Evolutionary conservation across 2,329 filamentous ascomycete species (phyloP).

Genomic region (Aspergillus spinulosporus): DNA sequence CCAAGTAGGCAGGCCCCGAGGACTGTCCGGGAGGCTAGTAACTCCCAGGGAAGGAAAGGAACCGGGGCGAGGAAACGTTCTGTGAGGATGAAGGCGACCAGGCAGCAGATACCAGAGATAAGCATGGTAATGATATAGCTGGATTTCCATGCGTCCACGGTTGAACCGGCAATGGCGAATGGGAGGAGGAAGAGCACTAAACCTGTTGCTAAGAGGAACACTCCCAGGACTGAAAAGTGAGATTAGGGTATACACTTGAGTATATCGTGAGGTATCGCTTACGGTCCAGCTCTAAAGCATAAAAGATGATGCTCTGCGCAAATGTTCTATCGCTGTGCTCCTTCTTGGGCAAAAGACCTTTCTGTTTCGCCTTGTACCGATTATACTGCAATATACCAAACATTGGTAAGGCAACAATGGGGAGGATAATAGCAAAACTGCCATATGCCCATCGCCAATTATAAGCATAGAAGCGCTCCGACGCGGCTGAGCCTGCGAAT

Average conservation of each 20-base stretch:
- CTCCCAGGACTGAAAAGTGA: conserved; percentile 51
- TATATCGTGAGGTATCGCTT: conserved; percentile 19
- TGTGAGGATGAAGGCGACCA: conserved; percentile 55
- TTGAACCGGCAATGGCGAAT: conserved; percentile 54
- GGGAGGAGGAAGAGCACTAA: conserved; percentile 66
- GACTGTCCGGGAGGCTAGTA: conserved; percentile 35
- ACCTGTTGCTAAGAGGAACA: conserved; percentile 61
- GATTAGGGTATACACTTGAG: not conserved
- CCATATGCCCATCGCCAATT: conserved; percentile 67
- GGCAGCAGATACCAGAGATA: conserved; percentile 54
- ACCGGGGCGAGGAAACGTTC: conserved; percentile 54
- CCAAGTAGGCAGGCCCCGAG: conserved; percentile 29
- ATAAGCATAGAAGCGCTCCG: conserved; percentile 47
- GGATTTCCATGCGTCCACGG: conserved; percentile 44
- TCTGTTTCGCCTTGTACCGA: conserved; percentile 56
- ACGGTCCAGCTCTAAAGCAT: conserved; percentile 62
- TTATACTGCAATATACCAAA: conserved; percentile 56
- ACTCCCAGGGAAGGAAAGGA: conserved; percentile 57
- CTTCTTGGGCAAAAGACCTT: conserved; percentile 51
- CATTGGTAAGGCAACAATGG: conserved; percentile 58
- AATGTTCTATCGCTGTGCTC: conserved; percentile 47
- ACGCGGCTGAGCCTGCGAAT: conserved; percentile 58
- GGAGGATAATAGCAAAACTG: conserved; percentile 61
- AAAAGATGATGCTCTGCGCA: conserved; percentile 51
- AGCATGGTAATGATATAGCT: conserved; percentile 52